phyloP scores from a whole-genome alignment of 805 yeast species.

The Lachancea lanzarotensis region DNA sequence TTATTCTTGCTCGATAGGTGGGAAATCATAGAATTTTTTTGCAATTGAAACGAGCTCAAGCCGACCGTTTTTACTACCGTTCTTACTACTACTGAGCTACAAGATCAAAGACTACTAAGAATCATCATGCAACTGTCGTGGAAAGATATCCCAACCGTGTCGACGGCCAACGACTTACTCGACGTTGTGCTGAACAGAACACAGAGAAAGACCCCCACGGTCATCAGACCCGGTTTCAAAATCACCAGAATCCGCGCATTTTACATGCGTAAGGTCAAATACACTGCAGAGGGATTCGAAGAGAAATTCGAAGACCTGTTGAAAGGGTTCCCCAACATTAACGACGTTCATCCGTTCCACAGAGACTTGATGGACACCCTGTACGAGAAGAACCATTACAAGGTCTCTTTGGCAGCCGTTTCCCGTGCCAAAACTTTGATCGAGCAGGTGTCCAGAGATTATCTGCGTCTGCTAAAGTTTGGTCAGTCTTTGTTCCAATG shows the following conservation, averaged over 20 bases:
- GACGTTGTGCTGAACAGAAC: constrained; percentile 96
- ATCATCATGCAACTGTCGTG: constrained; percentile 83
- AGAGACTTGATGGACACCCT: constrained; percentile 96
- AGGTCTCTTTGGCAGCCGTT: constrained; percentile 90
- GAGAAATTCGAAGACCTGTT: constrained; percentile 86
- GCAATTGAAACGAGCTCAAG: too few relatives aligned
- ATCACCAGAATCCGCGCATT: constrained; percentile 95
- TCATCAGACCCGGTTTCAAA: constrained; percentile 91
- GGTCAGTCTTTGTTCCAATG: constrained; percentile 98
- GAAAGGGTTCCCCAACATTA: constrained; percentile 89
- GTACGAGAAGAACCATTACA: constrained; percentile 96
- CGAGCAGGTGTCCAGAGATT: constrained; percentile 95
- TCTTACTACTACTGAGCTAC: neutral
- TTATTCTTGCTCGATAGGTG: too few relatives aligned
- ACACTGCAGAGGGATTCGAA: constrained; percentile 90
- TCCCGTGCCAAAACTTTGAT: constrained; percentile 89
- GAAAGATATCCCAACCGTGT: constrained; percentile 97
- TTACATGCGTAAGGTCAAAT: constrained; percentile 96
- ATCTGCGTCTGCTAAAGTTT: constrained; percentile 85
- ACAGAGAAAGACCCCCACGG: constrained; percentile 99
- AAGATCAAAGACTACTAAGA: too few relatives aligned
- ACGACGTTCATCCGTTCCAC: constrained; percentile 98
- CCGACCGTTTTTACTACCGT: too few relatives aligned
- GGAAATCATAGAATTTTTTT: too few relatives aligned
- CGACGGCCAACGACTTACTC: constrained; percentile 84